Conservation (phyloP, 441 rosid species). For the Adansonia rubrostipa region DNA sequence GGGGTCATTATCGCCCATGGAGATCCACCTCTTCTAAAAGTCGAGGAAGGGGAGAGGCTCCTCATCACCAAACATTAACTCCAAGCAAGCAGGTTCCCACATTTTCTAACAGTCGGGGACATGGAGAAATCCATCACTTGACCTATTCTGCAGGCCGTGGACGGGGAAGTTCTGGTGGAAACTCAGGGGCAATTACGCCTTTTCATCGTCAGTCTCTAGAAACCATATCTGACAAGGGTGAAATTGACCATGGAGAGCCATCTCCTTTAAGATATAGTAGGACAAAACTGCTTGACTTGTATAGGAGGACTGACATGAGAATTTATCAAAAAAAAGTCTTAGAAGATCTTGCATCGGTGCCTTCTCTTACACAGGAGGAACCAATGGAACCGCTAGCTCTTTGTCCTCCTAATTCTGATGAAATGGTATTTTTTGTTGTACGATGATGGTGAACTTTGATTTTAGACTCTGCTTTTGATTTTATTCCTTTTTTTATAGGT, state of each 20-base stretch:
- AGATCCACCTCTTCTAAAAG: slow-evolving; percentile 70
- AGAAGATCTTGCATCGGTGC: slow-evolving; percentile 72
- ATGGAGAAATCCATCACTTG: slow-evolving; percentile 60
- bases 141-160: slow-evolving; percentile 74
- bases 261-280: slow-evolving; percentile 68
- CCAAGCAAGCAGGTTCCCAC: slow-evolving; percentile 69
- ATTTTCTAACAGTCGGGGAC: slow-evolving; percentile 72
- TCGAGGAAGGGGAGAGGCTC: slow-evolving; percentile 79
- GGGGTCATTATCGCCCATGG: slow-evolving; percentile 83
- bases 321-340: slow-evolving; percentile 41
- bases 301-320: slow-evolving; percentile 64
- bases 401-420: slow-evolving; percentile 72
- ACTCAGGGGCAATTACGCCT: slow-evolving; percentile 42
- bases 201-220: slow-evolving; percentile 54
- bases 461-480: neutral
- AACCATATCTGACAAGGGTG: slow-evolving; percentile 54
- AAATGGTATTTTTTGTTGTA: slow-evolving; percentile 53
- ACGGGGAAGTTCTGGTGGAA: slow-evolving; percentile 59
- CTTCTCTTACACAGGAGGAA: slow-evolving; percentile 75
- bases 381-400: slow-evolving; percentile 81
- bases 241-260: slow-evolving; percentile 53
- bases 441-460: slow-evolving; percentile 25
- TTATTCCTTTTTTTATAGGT: neutral
- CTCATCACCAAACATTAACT: slow-evolving; percentile 56
- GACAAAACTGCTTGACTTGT: slow-evolving; percentile 75